These are phyloP conservation scores for Cladobotryum protrusum DNA, from an alignment of 2,329 filamentous ascomycete species.

Conservation along the genomic window DNA sequence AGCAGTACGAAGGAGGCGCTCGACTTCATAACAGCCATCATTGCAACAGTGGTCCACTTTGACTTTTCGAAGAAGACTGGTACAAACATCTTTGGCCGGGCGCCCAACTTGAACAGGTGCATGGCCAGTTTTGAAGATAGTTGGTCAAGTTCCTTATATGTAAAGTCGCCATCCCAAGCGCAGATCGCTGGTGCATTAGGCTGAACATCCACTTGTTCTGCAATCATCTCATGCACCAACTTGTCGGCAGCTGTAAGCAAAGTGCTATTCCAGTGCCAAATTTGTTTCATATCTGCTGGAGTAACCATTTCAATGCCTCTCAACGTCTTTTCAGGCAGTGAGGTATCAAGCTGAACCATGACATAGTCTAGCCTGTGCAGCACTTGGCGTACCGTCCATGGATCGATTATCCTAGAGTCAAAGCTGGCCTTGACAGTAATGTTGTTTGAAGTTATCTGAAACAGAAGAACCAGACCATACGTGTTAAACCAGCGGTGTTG, in stretches of 20 bases:
- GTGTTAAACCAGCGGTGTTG: neutral
- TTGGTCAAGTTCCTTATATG: slow-evolving; percentile 16
- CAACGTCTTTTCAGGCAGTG: no score
- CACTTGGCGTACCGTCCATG: neutral
- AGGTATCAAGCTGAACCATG: neutral
- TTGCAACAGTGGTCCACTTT: slow-evolving; percentile 11
- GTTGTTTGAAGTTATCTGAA: neutral
- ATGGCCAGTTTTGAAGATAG: slow-evolving; percentile 1
- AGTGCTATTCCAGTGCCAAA: no score
- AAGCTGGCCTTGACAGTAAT: neutral
- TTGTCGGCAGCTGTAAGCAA: neutral
- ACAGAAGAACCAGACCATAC: neutral
- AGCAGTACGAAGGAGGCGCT: no score
- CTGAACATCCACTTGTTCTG: neutral
- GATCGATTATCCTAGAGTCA: neutral
- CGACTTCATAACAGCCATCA: slow-evolving; percentile 11
- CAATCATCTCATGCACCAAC: slow-evolving; percentile 1
- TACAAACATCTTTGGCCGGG: slow-evolving; percentile 18
- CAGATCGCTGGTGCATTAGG: slow-evolving; percentile 14
- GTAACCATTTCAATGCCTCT: no score
- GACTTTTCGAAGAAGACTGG: slow-evolving; percentile 15
- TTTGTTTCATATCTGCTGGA: no score
- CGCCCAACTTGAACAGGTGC: slow-evolving; percentile 12
- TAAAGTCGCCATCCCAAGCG: slow-evolving; percentile 18
- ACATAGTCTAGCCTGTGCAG: neutral